phyloP scores from a whole-genome alignment of 176 grass and related monocot species.

The Aechmea fasciata region DNA sequence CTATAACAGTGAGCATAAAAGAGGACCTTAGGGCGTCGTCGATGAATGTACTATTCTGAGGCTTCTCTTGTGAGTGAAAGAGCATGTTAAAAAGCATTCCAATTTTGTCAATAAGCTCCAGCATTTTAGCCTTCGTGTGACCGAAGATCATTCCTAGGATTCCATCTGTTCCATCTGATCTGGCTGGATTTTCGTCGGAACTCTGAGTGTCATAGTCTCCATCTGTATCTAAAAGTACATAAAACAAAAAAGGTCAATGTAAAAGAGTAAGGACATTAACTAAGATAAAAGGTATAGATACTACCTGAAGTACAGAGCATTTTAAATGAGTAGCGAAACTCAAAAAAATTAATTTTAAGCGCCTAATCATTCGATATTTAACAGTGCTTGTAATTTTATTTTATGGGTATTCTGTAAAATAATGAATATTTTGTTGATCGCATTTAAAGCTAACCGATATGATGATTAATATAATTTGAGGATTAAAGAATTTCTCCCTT shows the following conservation, averaged over 20 bases:
- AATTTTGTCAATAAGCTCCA: constrained; percentile 56
- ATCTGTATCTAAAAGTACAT: constrained; percentile 4
- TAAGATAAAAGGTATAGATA: neutral
- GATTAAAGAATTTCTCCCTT: too few species aligned
- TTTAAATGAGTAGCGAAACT: too few species aligned
- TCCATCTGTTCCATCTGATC: constrained; percentile 3
- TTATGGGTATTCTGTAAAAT: too few species aligned
- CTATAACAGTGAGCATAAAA: constrained; percentile 65
- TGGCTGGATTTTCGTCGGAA: constrained; percentile 1
- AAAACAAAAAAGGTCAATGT: neutral
- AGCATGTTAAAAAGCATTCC: constrained; percentile 35
- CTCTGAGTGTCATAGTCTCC: constrained; percentile 10
- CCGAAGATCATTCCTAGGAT: constrained; percentile 38
- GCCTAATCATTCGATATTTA: too few species aligned
- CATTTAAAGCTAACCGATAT: too few species aligned
- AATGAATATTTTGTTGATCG: too few species aligned
- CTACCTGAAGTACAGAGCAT: too few species aligned
- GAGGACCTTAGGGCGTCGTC: constrained; percentile 50
- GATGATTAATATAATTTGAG: too few species aligned
- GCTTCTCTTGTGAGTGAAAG: constrained; percentile 24
- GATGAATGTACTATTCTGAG: constrained; percentile 19
- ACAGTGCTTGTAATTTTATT: too few species aligned
- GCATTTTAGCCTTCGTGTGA: constrained; percentile 47
- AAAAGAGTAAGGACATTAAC: neutral
- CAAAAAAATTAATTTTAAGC: too few species aligned